phyloP scores from a whole-genome alignment of 2,329 filamentous ascomycete genomes.

The Trichoderma sp. region DNA sequence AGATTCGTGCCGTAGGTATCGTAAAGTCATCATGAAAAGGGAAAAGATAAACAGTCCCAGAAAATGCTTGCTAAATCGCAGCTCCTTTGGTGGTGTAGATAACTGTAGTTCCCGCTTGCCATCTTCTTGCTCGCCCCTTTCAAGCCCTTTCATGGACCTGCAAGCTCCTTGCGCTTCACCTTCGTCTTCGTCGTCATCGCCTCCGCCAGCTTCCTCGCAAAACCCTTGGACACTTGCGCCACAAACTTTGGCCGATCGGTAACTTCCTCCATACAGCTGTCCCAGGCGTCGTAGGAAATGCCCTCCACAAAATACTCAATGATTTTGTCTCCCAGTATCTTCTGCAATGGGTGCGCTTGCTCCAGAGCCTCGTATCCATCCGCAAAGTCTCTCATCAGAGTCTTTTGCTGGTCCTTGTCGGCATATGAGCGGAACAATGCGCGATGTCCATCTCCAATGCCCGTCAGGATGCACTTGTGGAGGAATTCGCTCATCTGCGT shows the following conservation, averaged over 20 bases:
- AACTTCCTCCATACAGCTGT: slow-evolving; percentile 34
- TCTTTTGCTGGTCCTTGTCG: slow-evolving; percentile 38
- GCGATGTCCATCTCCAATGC: slow-evolving; percentile 41
- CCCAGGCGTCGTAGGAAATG: slow-evolving; percentile 39
- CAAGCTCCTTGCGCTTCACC: slow-evolving; percentile 40
- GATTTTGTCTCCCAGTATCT: slow-evolving; percentile 34
- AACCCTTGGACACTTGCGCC: slow-evolving; percentile 38
- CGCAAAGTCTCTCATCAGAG: slow-evolving; percentile 42
- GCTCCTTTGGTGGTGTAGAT: neutral
- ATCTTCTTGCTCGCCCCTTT: neutral
- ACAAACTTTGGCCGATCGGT: slow-evolving; percentile 39
- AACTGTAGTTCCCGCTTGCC: neutral
- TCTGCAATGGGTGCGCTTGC: slow-evolving; percentile 33
- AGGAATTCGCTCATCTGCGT: slow-evolving; percentile 39
- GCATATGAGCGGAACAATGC: slow-evolving; percentile 38
- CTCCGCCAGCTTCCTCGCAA: slow-evolving; percentile 39
- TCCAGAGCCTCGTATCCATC: slow-evolving; percentile 42
- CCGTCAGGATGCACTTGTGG: slow-evolving; percentile 37
- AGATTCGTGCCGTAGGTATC: neutral
- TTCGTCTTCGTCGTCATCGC: slow-evolving; percentile 33
- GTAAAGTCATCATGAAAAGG: neutral
- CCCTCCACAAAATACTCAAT: slow-evolving; percentile 43
- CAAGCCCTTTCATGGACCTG: slow-evolving; percentile 30
- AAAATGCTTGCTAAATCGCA: neutral
- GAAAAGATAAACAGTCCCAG: neutral